Base-by-base conservation (phyloP, 176 grass and related monocot genomes). In the Oryza glumipatula region DNA sequence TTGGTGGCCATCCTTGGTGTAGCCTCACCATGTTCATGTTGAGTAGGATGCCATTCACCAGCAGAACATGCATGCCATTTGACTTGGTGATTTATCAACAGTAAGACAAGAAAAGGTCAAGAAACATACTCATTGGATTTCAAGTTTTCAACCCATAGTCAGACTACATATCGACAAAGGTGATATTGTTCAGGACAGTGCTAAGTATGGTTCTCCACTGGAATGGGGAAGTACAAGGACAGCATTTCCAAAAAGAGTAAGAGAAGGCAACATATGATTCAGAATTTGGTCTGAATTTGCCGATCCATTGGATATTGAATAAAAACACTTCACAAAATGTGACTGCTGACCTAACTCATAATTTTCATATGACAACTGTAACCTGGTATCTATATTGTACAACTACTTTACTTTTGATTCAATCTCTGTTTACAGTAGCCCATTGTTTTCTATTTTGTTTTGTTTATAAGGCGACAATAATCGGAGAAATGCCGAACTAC, bases 11-110 rank as follows among this genome's bases (percentile, higher is more conserved):
- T 82, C 67, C 72, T 44, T 82, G 72, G n/a, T 72, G 77, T 85
- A 72, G 67, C 88, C 72, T 82, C 78, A 36, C 73, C 22, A 82
- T 78, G 56, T 82, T 87, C 22, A 82, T 77, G 45, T 82, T 87
- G 72, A 82, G 86, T 82, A 82, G 86, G 79, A 77, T 70, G 71
- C 64, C 83, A 73, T 82, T 66, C 56, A 46, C 63, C 73, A 60
- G 7, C 73, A 23, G 17, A 76, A 76, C 70, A 76, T 70, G 56
- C 78, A 76, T 54, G 48, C 4, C 85, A 81, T 87, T 68, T 87
- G 46, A 63, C 58, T 46, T 60, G 44, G 7, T 82, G 13, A 68
- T 44, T 33, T 26, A 17, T 45, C 38, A 82, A 70, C 15, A 56
- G 0, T 58, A 83, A 72, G 6, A 39, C 28, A 47, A 39, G 4